phyloP scores from a whole-genome alignment of 1,284 basidiomycete species.

The Fomitopsis pinicola region DNA sequence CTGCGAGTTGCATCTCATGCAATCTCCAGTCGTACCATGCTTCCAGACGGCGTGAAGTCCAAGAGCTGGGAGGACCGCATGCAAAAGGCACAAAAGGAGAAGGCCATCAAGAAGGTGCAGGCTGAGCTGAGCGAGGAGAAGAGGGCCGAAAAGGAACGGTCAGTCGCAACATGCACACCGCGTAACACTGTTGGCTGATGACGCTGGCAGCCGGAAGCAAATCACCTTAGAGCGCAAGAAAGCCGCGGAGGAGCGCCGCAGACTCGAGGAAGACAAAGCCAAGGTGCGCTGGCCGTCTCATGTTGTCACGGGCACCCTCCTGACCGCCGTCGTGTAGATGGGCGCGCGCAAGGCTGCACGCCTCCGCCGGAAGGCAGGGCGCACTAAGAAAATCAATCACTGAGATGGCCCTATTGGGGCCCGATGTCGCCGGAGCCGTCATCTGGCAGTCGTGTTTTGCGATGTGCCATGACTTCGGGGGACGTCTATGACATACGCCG shows the following conservation, averaged over 20 bases:
- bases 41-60: conserved; percentile 61
- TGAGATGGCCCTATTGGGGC: conserved; percentile 26
- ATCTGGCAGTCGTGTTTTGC: neutral
- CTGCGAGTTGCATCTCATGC: neutral
- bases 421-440: neutral
- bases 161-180: conserved; percentile 9
- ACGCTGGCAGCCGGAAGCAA: conserved; percentile 49
- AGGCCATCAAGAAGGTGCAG: conserved; percentile 69
- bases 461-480: neutral
- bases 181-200: neutral
- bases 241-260: conserved; percentile 63
- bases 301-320: neutral
- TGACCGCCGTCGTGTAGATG: conserved; percentile 47
- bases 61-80: conserved; percentile 67
- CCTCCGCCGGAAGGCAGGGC: conserved; percentile 62
- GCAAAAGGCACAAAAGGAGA: conserved; percentile 57
- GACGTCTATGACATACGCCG: neutral
- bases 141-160: conserved; percentile 60
- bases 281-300: conserved; percentile 40
- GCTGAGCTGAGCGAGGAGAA: conserved; percentile 74
- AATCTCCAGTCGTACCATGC: conserved; percentile 55
- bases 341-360: conserved; percentile 72
- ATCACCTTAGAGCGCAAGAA: conserved; percentile 66
- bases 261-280: conserved; percentile 69
- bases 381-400: conserved; percentile 74